These are phyloP conservation scores for Ceratocystis colombiana DNA, from an alignment of 2,329 filamentous ascomycete genomes.

Conservation along the genomic window DNA sequence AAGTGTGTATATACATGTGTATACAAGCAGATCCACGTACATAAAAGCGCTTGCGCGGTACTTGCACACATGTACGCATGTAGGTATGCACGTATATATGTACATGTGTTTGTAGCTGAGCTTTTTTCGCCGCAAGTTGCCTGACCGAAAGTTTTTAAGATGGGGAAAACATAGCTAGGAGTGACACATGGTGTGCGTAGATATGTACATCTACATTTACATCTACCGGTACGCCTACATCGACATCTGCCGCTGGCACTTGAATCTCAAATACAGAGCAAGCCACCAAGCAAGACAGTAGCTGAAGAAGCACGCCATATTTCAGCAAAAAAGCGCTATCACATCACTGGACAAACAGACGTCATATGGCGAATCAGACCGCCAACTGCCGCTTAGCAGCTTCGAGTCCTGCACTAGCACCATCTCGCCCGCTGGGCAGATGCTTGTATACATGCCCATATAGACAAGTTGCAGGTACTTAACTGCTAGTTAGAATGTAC, in stretches of 20 bases:
- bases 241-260: too few species aligned
- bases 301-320: background rate
- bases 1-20: background rate
- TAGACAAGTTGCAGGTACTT: too few species aligned
- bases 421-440: too few species aligned
- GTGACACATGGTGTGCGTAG: background rate
- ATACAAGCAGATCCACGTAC: background rate
- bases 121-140: background rate
- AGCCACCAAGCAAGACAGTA: background rate
- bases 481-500: too few species aligned
- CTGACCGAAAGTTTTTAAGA: background rate
- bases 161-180: too few species aligned
- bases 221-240: background rate
- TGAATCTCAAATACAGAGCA: background rate
- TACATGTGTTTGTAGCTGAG: background rate
- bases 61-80: background rate
- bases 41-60: background rate
- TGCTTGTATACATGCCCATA: too few species aligned
- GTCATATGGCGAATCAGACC: background rate
- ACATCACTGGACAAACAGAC: background rate
- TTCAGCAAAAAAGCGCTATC: background rate
- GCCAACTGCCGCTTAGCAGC: background rate
- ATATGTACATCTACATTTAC: background rate
- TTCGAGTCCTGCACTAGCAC: too few species aligned
- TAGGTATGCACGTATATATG: background rate